Evolutionary conservation across 495 filamentous ascomycete species (phyloP).

Genomic region (Xylaria intraflava): DNA sequence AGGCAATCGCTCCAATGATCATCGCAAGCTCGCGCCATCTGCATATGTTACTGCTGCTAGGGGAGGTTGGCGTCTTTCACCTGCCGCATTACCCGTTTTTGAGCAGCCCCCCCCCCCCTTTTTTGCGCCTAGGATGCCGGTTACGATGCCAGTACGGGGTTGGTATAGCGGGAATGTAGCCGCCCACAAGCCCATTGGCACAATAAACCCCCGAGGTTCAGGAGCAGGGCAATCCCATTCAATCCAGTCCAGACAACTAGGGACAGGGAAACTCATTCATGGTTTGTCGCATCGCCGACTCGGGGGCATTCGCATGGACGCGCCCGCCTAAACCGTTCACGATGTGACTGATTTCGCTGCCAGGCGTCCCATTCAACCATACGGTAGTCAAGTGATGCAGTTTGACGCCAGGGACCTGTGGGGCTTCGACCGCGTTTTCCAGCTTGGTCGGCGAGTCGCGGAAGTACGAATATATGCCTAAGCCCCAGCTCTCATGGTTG

Average conservation of each 20-base stretch:
- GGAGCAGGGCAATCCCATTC: not conserved
- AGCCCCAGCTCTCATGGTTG: conserved; percentile 24
- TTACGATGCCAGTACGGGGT: not conserved
- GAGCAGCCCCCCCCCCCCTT: not conserved
- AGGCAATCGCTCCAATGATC: no score
- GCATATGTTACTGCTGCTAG: conserved; percentile 20
- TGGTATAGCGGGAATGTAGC: not conserved
- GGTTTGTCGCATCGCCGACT: conserved; percentile 26
- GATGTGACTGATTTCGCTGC: conserved; percentile 25
- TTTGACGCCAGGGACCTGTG: conserved; percentile 17
- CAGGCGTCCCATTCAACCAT: conserved; percentile 20
- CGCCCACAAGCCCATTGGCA: not conserved
- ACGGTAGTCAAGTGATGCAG: conserved; percentile 26
- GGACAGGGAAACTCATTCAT: conserved; percentile 15
- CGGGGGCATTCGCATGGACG: conserved; percentile 22
- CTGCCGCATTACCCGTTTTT: conserved; percentile 3
- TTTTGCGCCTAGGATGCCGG: conserved; percentile 5
- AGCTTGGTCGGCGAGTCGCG: conserved; percentile 28
- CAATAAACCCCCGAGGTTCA: not conserved
- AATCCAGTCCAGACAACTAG: not conserved
- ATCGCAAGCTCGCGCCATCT: conserved; percentile 23
- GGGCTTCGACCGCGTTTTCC: conserved; percentile 27
- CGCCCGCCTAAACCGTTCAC: conserved; percentile 21
- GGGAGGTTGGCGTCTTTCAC: not conserved
- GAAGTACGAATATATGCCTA: conserved; percentile 29